These are phyloP conservation scores for Durotheca rogersii DNA, from an alignment of 495 filamentous ascomycete genomes.

Conservation along the genomic window DNA sequence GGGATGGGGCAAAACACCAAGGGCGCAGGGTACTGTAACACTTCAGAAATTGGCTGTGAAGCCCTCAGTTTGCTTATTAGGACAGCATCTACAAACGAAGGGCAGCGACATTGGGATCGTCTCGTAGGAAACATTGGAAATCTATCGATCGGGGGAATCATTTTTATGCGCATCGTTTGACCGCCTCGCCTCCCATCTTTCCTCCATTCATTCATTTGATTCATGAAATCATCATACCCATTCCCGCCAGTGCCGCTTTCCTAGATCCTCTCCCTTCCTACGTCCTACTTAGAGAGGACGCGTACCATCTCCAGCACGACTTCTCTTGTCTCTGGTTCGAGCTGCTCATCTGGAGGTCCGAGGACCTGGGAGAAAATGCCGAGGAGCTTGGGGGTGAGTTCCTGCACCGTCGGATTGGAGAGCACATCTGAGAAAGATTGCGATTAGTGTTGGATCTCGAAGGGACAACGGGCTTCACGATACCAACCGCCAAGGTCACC, in stretches of 20 bases:
- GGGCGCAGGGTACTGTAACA: too few relatives aligned
- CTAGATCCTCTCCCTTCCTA: neutral
- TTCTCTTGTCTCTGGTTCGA: slow-evolving; percentile 74
- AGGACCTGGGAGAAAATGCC: slow-evolving; percentile 81
- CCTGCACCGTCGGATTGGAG: slow-evolving; percentile 68
- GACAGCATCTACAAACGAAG: neutral
- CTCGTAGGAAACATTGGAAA: slow-evolving; percentile 3
- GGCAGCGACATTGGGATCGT: neutral
- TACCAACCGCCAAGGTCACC: neutral
- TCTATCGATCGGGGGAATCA: slow-evolving; percentile 29
- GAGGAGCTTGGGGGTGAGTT: slow-evolving; percentile 74
- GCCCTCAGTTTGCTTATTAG: neutral
- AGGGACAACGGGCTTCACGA: too few relatives aligned
- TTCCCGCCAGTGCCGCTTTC: slow-evolving; percentile 5
- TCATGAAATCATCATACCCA: slow-evolving; percentile 24
- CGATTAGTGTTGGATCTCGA: slow-evolving; percentile 25
- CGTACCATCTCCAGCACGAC: slow-evolving; percentile 31
- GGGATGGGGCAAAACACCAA: neutral
- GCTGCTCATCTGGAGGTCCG: slow-evolving; percentile 74
- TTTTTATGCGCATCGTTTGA: slow-evolving; percentile 21
- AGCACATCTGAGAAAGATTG: slow-evolving; percentile 58
- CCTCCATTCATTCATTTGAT: slow-evolving; percentile 26
- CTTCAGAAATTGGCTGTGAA: too few relatives aligned
- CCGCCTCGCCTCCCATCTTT: slow-evolving; percentile 13
- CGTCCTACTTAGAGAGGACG: slow-evolving; percentile 25